Base-by-base conservation (phyloP, 2,329 filamentous ascomycete genomes). In the Fusarium nygamai region DNA sequence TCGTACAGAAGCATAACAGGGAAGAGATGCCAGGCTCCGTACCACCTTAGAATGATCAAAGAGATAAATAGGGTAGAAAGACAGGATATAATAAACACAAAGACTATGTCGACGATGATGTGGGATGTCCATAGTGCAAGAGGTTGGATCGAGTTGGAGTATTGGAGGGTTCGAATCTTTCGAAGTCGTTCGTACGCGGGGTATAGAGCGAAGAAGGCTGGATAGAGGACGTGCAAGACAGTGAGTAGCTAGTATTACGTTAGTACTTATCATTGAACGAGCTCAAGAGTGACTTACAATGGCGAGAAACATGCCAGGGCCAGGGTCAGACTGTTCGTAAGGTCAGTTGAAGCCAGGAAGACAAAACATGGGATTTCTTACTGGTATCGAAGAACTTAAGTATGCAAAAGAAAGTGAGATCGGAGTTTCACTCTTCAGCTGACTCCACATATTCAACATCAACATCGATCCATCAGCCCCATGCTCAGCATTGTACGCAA, bases 91-190 rank as follows among this genome's bases (percentile, higher is more conserved):
- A 59, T 34, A 1, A 70, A n/a, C 1, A 64, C 54, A 29, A 69
- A 71, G 3, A 53, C 43, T 7, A 64, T 34, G 17, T 69, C 62
- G 6, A 64, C 20, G 2, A 60, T 33, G 11, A 59, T 47, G 17
- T 59, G 51, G 7, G 61, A 63, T 19, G 41, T 39, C 68, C 66
- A 71, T 1, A 69, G 17, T 4, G 66, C 17, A 9, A 57, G 16
- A 3, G 68, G 60, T 24, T 47, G 66, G 17, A 64, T 58, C 4
- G 60, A 51, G 29, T 71, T 71, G 3, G 43, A 65, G 33, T 71
- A 71, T 20, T 71, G 66, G 6, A 71, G n/a, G 2, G 68, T 63
- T 51, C 68, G 56, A 4, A 71, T 65, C 16, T 63, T 63, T 16
- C 48, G 38, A 27, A 69, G 65, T 3, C 60, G 34, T 33, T 71